Base-by-base conservation (phyloP, 2,329 filamentous ascomycete genomes). In the Phoma sp. region DNA sequence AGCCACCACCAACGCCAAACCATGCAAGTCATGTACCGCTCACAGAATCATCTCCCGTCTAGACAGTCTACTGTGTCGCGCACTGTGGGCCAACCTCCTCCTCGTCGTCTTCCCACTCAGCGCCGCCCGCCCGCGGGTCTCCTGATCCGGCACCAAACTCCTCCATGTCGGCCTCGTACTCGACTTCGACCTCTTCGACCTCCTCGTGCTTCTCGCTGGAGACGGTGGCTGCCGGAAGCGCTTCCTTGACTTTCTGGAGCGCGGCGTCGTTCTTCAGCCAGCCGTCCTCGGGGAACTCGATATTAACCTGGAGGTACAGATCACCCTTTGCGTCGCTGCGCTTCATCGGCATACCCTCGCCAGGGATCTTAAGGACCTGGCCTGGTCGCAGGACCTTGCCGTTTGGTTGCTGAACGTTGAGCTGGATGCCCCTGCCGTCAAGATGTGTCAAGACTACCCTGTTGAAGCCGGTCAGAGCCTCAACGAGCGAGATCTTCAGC, bases 291-390 rank as follows among this genome's bases (percentile, higher is more conserved):
- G 95, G 95, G 80, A 98, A 98, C 50, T 91, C 85, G 60, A 99
- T 84, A 67, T 95, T 88, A 61, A 97, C 88, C 33, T 90, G 80
- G 37, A 99, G 82, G 76, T 94, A 99, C 17, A 99, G 80, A 70
- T 98, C 92, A 38, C 95, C 95, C 72, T 87, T 92, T 4, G 80
- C 71, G 35, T 99, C 95, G 60, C 88, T 91, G 53, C 88, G 87
- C 83, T 97, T 97, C 65, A 88, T 77, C 2, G 95, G 95, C 95
- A 99, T 99, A 57, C 95, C 95, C 79, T 99, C 95, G 24, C 92
- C 92, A 2, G 83, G 77, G 1, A 99, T 81, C 80, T 92, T 96
- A 66, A 99, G 82, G 7, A 94, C 85, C 72, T 99, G 91, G 24
- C 88, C 89, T 0, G 95, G 93, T 24, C 87, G 86, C 32, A 99